A percentile compares a stretch with the other conserved stretches of the same genome.
phyloP scores from a whole-genome alignment of 169 alveolate species.

The Eimeria praecox region DNA sequence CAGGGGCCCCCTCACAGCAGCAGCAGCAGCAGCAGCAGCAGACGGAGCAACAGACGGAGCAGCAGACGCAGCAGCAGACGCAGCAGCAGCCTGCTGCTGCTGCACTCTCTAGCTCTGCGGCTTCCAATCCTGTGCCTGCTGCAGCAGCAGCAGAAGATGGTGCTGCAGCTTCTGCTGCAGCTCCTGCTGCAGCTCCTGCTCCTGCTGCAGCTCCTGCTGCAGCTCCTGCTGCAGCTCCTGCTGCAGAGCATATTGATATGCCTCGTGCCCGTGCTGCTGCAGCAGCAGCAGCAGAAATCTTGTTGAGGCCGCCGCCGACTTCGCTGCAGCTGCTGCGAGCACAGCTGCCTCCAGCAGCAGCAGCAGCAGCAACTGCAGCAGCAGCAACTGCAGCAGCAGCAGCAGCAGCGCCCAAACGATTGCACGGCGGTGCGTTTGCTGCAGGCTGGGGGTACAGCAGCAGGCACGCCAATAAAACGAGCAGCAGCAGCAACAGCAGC shows the following conservation, averaged over 20 bases:
- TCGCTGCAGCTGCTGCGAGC: no score
- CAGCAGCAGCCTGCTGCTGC: no score
- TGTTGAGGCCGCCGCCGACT: no score
- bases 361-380: not conserved
- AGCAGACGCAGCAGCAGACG: no score
- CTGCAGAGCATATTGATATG: not conserved
- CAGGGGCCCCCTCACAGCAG: not conserved
- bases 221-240: not conserved
- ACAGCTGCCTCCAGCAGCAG: no score
- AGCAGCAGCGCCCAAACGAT: not conserved
- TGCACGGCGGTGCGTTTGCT: not conserved
- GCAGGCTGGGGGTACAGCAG: not conserved
- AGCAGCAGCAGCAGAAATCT: not conserved
- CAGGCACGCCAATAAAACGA: no score
- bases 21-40: no score
- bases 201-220: constrained; percentile 1
- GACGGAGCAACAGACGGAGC: no score
- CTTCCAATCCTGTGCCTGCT: no score
- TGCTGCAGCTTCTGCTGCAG: no score
- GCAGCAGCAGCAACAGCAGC: no score
- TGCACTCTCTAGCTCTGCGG: no score
- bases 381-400: not conserved
- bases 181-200: constrained; percentile 5
- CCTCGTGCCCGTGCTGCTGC: not conserved
- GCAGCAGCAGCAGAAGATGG: constrained; percentile 65